Percentiles rank a stretch among this genome's conserved stretches.
phyloP scores from a whole-genome alignment of 352 stramenopile species.

The Pythium phragmitis region DNA sequence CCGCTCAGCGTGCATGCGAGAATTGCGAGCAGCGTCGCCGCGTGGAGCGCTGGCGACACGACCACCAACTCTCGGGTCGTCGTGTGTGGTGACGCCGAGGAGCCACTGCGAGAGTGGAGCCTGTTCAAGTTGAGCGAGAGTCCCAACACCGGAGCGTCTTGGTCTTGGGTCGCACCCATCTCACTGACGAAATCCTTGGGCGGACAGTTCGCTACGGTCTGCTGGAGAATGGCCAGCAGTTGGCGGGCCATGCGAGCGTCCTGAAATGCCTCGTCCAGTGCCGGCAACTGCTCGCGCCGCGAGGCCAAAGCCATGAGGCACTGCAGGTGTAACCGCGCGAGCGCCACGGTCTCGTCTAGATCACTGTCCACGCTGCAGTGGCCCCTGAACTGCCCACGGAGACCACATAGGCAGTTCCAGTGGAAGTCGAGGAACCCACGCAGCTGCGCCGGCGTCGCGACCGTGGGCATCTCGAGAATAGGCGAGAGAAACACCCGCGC shows the following conservation, averaged over 20 bases:
- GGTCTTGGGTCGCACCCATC: background rate
- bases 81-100: background rate
- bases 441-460: background rate
- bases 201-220: background rate
- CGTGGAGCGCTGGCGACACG: slow-evolving; percentile 17
- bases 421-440: slow-evolving; percentile 17
- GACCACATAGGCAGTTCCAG: slow-evolving; percentile 18
- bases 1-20: slow-evolving; percentile 37
- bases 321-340: slow-evolving; percentile 20
- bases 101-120: background rate
- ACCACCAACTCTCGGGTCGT: slow-evolving; percentile 24
- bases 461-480: slow-evolving; percentile 10
- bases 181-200: background rate
- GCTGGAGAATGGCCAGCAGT: slow-evolving; percentile 12
- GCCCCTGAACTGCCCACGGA: slow-evolving; percentile 3
- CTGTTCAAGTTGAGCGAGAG: slow-evolving; percentile 20
- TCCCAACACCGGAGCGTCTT: background rate
- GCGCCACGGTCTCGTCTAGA: slow-evolving; percentile 4
- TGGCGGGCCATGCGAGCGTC: slow-evolving; percentile 11
- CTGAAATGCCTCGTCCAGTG: slow-evolving; percentile 17
- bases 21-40: slow-evolving; percentile 17
- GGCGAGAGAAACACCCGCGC: slow-evolving; percentile 21
- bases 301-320: slow-evolving; percentile 24
- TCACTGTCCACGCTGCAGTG: background rate
- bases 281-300: slow-evolving; percentile 2